phyloP scores from a whole-genome alignment of 768 basidiomycete species.

The Suillus alpinus region DNA sequence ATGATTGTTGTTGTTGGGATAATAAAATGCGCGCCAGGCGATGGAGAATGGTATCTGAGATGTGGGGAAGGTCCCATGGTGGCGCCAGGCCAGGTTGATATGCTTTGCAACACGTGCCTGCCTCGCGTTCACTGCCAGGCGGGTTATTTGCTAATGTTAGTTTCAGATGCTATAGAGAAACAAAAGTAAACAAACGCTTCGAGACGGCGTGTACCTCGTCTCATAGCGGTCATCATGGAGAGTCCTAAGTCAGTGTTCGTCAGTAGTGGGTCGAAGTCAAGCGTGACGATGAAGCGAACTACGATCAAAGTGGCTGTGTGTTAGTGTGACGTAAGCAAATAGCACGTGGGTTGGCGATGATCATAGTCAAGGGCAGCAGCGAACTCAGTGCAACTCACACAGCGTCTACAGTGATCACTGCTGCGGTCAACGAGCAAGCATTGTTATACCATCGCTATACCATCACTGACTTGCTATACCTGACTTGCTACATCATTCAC shows the following conservation, averaged over 20 bases:
- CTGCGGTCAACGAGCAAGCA: slow-evolving; percentile 10
- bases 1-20: slow-evolving; percentile 15
- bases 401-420: not conserved
- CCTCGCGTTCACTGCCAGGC: slow-evolving; percentile 28
- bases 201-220: not conserved
- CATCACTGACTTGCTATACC: not conserved
- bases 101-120: slow-evolving; percentile 26
- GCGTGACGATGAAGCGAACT: too few relatives aligned
- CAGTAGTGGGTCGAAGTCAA: too few relatives aligned
- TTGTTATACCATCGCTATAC: slow-evolving; percentile 6
- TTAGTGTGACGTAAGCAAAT: slow-evolving; percentile 18
- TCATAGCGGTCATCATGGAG: not conserved
- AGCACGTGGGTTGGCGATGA: slow-evolving; percentile 22
- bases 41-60: slow-evolving; percentile 19
- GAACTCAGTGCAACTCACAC: not conserved
- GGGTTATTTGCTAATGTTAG: slow-evolving; percentile 26
- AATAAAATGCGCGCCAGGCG: slow-evolving; percentile 20
- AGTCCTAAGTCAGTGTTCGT: too few relatives aligned
- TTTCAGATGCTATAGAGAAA: slow-evolving; percentile 12
- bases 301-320: not conserved
- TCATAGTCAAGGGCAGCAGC: not conserved
- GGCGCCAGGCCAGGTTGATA: slow-evolving; percentile 21
- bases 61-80: slow-evolving; percentile 12
- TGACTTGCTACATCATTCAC: not conserved
- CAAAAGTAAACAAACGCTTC: slow-evolving; percentile 6